A percentile compares a stretch with the other conserved stretches of the same genome.
Conservation (phyloP, 2,329 filamentous ascomycete species). For the Pestalotiopsis fici region DNA sequence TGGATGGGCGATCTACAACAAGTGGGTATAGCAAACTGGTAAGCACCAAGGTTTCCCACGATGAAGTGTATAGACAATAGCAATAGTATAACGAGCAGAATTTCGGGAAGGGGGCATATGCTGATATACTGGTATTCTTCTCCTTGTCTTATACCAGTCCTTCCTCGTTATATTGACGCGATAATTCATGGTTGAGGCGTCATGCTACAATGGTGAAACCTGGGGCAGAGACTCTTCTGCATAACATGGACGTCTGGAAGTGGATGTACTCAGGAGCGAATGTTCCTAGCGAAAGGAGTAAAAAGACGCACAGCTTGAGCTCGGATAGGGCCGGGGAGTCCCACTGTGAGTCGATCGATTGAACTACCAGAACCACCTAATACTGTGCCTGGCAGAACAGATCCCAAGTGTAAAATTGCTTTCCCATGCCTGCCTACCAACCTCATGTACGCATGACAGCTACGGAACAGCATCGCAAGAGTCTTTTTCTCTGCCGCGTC, state of each 20-base stretch:
- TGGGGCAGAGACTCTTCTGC: not conserved
- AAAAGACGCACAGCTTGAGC: not conserved
- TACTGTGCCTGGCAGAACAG: not conserved
- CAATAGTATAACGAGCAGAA: not conserved
- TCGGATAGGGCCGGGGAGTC: not conserved
- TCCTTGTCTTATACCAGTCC: not conserved
- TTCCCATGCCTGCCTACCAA: not conserved
- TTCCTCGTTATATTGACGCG: not conserved
- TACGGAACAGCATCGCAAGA: not conserved
- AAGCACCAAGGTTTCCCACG: not conserved
- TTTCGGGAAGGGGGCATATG: not conserved
- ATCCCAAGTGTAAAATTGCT: not conserved
- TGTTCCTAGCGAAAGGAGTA: conserved; percentile 16
- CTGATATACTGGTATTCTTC: not conserved
- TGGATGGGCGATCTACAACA: not conserved
- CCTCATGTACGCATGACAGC: not conserved
- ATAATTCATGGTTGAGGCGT: not conserved
- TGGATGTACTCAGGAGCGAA: conserved; percentile 12
- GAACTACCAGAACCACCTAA: not conserved
- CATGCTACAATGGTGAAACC: not conserved
- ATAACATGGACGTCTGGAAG: not conserved
- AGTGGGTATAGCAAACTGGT: not conserved
- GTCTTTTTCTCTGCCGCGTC: not conserved
- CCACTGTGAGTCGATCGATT: not conserved
- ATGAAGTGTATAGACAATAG: not conserved